These are phyloP conservation scores for Pilaira anomala DNA, from an alignment of 192 early-diverging fungal genomes.

Conservation along the genomic window DNA sequence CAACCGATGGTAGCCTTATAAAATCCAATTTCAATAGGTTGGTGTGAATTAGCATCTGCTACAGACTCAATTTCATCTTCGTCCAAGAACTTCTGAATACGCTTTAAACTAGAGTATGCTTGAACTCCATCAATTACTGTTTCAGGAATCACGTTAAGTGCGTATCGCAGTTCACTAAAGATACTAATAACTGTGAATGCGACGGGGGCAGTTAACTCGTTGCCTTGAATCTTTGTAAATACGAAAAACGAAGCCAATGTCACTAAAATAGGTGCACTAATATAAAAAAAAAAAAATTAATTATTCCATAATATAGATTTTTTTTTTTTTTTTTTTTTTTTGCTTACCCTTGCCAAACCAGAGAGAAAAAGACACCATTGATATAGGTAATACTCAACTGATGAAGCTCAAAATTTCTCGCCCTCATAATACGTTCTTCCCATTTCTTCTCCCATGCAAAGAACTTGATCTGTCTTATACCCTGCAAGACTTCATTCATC, in stretches of 20 bases:
- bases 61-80: slow-evolving; percentile 41
- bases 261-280: slow-evolving; percentile 32
- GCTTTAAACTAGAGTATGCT: slow-evolving; percentile 45
- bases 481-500: slow-evolving; percentile 60
- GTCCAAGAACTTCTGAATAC: slow-evolving; percentile 43
- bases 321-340: too few relatives aligned
- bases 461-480: slow-evolving; percentile 91
- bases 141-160: slow-evolving; percentile 75
- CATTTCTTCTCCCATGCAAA: slow-evolving; percentile 66
- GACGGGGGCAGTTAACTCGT: slow-evolving; percentile 60
- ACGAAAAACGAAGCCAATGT: slow-evolving; percentile 28
- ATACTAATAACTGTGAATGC: slow-evolving; percentile 85
- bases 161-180: slow-evolving; percentile 86
- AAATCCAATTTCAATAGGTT: slow-evolving; percentile 36
- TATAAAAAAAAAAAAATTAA: not conserved
- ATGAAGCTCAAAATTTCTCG: slow-evolving; percentile 44
- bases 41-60: slow-evolving; percentile 1
- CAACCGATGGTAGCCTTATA: slow-evolving; percentile 53
- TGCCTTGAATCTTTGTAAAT: slow-evolving; percentile 29
- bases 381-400: slow-evolving; percentile 29
- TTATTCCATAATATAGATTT: not conserved
- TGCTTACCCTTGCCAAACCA: slow-evolving; percentile 42
- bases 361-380: not conserved
- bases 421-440: slow-evolving; percentile 50
- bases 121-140: slow-evolving; percentile 69